phyloP scores from a whole-genome alignment of 1,139 yeast species.

The Yamadazyma buinensis region DNA sequence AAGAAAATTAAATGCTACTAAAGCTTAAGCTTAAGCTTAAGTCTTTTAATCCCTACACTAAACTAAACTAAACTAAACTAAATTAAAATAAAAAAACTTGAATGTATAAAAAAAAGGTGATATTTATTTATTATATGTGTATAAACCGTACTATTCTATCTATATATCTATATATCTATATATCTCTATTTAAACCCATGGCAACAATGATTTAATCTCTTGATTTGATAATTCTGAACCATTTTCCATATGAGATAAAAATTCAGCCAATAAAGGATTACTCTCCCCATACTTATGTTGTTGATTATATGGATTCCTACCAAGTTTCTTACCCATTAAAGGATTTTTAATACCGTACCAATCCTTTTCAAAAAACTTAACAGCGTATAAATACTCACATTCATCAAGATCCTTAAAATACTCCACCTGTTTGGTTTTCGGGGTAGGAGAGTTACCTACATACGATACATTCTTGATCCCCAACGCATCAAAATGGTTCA shows the following conservation, averaged over 20 bases:
- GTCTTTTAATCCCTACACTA: no score
- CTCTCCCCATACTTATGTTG: slow-evolving; percentile 36
- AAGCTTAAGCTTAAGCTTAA: no score
- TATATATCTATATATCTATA: no score
- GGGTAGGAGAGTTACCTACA: slow-evolving; percentile 62
- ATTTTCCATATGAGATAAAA: slow-evolving; percentile 18
- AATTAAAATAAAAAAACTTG: no score
- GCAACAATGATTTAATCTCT: slow-evolving; percentile 11
- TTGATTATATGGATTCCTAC: slow-evolving; percentile 61
- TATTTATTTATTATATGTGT: slow-evolving; percentile 1
- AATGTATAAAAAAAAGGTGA: no score
- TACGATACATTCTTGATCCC: slow-evolving; percentile 34
- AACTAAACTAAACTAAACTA: no score
- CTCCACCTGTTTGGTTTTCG: slow-evolving; percentile 21
- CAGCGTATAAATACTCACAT: slow-evolving; percentile 55
- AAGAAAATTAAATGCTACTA: slow-evolving; percentile 48
- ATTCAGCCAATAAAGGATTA: slow-evolving; percentile 21
- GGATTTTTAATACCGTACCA: slow-evolving; percentile 55
- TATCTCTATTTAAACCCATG: not conserved
- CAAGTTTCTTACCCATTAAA: slow-evolving; percentile 36
- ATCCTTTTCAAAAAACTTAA: slow-evolving; percentile 52
- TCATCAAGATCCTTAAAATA: slow-evolving; percentile 41
- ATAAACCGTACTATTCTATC: not conserved
- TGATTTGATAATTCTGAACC: slow-evolving; percentile 9
- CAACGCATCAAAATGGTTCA: slow-evolving; percentile 54